Conservation (phyloP, 192 early-diverging fungal genomes). For the Backusella tarrabulga region DNA sequence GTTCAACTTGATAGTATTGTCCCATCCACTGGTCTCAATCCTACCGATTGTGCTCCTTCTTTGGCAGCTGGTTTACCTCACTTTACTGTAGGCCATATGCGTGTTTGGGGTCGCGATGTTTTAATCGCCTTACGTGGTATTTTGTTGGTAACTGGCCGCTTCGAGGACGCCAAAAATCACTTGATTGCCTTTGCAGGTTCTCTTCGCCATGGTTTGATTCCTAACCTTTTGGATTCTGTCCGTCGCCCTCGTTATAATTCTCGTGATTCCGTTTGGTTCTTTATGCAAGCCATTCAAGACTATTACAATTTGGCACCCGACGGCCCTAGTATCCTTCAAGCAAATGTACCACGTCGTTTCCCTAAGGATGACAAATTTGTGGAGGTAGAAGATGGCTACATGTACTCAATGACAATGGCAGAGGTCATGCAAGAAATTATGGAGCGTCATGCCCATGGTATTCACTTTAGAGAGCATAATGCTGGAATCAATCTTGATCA, state of each 20-base stretch:
- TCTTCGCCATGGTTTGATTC: slow-evolving; percentile 93
- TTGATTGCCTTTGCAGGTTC: slow-evolving; percentile 90
- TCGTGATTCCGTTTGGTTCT: slow-evolving; percentile 96
- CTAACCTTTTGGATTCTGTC: slow-evolving; percentile 90
- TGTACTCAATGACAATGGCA: slow-evolving; percentile 65
- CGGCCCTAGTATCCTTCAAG: slow-evolving; percentile 71
- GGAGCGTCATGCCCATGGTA: slow-evolving; percentile 85
- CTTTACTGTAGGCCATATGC: slow-evolving; percentile 89
- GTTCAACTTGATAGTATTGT: slow-evolving; percentile 85
- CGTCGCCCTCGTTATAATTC: slow-evolving; percentile 91
- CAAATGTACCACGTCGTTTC: slow-evolving; percentile 79
- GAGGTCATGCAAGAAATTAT: slow-evolving; percentile 92
- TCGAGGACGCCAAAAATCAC: slow-evolving; percentile 78
- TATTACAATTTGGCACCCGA: slow-evolving; percentile 79
- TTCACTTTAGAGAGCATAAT: slow-evolving; percentile 94
- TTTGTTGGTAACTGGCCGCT: slow-evolving; percentile 81
- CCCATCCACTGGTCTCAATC: slow-evolving; percentile 79
- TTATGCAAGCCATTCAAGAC: slow-evolving; percentile 84
- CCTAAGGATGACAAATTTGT: slow-evolving; percentile 73
- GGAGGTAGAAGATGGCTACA: slow-evolving; percentile 65
- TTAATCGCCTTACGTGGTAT: slow-evolving; percentile 90
- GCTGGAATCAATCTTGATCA: slow-evolving; percentile 85
- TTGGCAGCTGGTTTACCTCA: slow-evolving; percentile 96
- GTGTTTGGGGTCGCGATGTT: slow-evolving; percentile 98
- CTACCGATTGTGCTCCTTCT: slow-evolving; percentile 51